phyloP scores from a whole-genome alignment of 2,329 filamentous ascomycete genomes.

The Teratosphaeria zuluensis region DNA sequence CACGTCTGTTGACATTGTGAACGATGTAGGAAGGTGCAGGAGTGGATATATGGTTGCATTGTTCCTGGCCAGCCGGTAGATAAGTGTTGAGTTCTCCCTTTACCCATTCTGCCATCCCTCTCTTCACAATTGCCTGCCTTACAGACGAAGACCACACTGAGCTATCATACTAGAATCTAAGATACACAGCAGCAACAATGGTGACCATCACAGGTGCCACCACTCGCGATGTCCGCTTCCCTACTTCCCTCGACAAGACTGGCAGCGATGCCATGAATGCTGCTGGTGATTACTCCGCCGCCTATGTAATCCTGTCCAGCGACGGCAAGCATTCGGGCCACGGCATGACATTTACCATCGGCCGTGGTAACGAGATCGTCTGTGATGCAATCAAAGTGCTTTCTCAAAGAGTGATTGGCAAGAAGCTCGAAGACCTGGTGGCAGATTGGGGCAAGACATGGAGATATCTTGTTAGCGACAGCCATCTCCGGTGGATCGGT shows the following conservation, averaged over 20 bases:
- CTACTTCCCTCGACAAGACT: constrained; percentile 90
- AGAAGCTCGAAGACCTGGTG: constrained; percentile 67
- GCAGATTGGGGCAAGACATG: constrained; percentile 79
- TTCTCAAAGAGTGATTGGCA: constrained; percentile 63
- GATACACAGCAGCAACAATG: constrained; percentile 22
- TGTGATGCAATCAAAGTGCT: constrained; percentile 74
- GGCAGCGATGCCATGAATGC: constrained; percentile 96
- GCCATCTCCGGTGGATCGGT: constrained; percentile 85
- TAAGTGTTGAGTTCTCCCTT: not conserved
- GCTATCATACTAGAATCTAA: not conserved
- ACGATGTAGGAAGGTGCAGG: not conserved
- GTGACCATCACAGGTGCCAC: constrained; percentile 37
- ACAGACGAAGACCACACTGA: not conserved
- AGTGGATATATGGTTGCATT: not conserved
- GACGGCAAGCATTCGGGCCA: constrained; percentile 63
- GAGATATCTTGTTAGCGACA: constrained; percentile 85
- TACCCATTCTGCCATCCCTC: not conserved
- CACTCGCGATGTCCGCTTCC: constrained; percentile 42
- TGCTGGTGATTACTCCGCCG: constrained; percentile 81
- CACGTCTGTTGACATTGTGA: not conserved
- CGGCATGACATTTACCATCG: constrained; percentile 81
- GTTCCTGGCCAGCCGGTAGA: not conserved
- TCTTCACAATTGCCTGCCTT: not conserved
- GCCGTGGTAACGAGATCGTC: constrained; percentile 85
- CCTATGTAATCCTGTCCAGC: constrained; percentile 87